Evolutionary conservation across 148 eudicot species (phyloP), one percentile per base, ranked within the genome.

Genomic region (Beta vulgaris): DNA sequence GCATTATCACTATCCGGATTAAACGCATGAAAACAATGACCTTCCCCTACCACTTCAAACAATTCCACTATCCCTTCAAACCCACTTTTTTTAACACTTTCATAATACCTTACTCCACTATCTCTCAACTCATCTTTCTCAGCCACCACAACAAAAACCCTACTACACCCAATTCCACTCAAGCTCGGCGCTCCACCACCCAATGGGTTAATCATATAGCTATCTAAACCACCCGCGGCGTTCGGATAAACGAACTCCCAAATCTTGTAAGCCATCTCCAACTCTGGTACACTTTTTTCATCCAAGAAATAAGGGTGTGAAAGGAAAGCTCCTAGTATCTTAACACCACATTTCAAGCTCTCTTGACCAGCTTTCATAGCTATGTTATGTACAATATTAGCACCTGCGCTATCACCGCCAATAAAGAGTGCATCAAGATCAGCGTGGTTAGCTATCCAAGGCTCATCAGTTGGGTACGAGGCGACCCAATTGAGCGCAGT

Each of bases 381-480:
- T 28, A 91, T 46, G 80, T 89, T 84, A 40, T 89, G 88, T 3
- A 80, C 89, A 3, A 91, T 87, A 25, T 87, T 91, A 1, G 78
- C 96, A 1, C 93, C 91, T 0, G 93, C 77, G 61, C 93, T 91
- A 3, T 87, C 89, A 0, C 96, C 96, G 0, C 82, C 91, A 5
- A 87, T 10, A 68, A 75, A 87, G 3, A 89, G 54, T 1, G 77
- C 75, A 0, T 39, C 54, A 8, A 91, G 77, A 48, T 85, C 87
- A 0, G 77, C 92, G n/a, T 82, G 62, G 32, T 58, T 48, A 0
- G 21, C 53, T 31, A 87, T 32, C 92, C 96, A 90, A 0, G 83
- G 81, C 8, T 90, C 96, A n/a, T n/a, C n/a, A n/a, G n/a, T n/a
- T 6, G 21, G 5, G 28, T 81, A 82, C 3, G 90, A 74, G 1